phyloP scores from a whole-genome alignment of 2,329 filamentous ascomycete genomes.

The Colletotrichum salicis region DNA sequence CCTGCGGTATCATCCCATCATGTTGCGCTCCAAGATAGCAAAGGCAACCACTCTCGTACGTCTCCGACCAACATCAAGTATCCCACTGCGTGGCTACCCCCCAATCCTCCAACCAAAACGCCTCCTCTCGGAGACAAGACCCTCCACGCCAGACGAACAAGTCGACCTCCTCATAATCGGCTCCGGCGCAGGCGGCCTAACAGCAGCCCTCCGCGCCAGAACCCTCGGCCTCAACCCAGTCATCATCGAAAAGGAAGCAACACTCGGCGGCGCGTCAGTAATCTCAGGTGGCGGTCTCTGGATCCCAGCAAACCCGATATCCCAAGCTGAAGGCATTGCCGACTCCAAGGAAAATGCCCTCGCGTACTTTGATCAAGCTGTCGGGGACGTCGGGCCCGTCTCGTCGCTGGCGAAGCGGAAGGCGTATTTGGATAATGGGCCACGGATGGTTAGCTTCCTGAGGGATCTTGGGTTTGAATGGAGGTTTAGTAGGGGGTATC shows the following conservation, averaged over 20 bases:
- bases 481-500: constrained; percentile 40
- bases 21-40: not conserved
- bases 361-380: constrained; percentile 42
- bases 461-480: constrained; percentile 42
- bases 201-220: constrained; percentile 43
- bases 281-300: constrained; percentile 48
- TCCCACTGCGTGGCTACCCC: not conserved
- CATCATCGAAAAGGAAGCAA: constrained; percentile 46
- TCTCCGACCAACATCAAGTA: not conserved
- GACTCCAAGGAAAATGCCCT: constrained; percentile 42
- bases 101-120: not conserved
- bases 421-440: constrained; percentile 45
- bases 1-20: not conserved
- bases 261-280: constrained; percentile 47
- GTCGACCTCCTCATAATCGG: constrained; percentile 44
- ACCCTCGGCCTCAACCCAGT: constrained; percentile 40
- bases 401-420: constrained; percentile 41
- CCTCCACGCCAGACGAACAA: not conserved
- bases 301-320: constrained; percentile 46
- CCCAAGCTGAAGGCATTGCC: constrained; percentile 33
- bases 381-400: constrained; percentile 43
- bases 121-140: not conserved
- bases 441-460: constrained; percentile 45
- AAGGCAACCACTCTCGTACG: not conserved
- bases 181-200: constrained; percentile 45